Conservation (phyloP, 148 eudicot genomes). For the Silene latifolia region DNA sequence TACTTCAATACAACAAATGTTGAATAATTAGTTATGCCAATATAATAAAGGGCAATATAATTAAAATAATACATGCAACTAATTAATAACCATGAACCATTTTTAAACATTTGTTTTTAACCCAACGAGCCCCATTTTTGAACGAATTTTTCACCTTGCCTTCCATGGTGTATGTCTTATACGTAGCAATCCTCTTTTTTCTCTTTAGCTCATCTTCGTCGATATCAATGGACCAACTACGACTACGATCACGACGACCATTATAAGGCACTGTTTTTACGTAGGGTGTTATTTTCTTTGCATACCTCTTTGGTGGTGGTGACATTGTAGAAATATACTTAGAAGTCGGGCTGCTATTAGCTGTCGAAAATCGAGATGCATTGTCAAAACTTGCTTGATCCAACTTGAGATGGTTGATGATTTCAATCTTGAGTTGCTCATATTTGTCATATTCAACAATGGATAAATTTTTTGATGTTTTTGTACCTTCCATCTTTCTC, state of each 20-base stretch:
- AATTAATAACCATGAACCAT: constrained; percentile 30
- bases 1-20: no score
- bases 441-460: not conserved
- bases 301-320: not conserved
- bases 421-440: constrained; percentile 17
- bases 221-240: constrained; percentile 9
- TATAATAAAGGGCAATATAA: no score
- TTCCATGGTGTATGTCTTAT: constrained; percentile 37
- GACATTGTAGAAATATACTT: not conserved
- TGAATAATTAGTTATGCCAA: no score
- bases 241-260: not conserved
- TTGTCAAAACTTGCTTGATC: constrained; percentile 16
- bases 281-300: constrained; percentile 4
- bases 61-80: no score
- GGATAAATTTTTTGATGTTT: not conserved
- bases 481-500: constrained; percentile 10
- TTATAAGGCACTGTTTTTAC: not conserved
- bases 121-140: constrained; percentile 33
- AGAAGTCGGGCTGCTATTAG: not conserved
- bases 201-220: constrained; percentile 25
- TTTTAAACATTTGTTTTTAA: constrained; percentile 35
- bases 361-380: constrained; percentile 16
- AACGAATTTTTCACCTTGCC: constrained; percentile 36
- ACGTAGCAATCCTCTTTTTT: constrained; percentile 32
- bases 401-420: constrained; percentile 20